Percentiles rank a stretch among this genome's conserved stretches.
phyloP scores from a whole-genome alignment of 257 asterid genomes.

The Leptodermis oblonga region DNA sequence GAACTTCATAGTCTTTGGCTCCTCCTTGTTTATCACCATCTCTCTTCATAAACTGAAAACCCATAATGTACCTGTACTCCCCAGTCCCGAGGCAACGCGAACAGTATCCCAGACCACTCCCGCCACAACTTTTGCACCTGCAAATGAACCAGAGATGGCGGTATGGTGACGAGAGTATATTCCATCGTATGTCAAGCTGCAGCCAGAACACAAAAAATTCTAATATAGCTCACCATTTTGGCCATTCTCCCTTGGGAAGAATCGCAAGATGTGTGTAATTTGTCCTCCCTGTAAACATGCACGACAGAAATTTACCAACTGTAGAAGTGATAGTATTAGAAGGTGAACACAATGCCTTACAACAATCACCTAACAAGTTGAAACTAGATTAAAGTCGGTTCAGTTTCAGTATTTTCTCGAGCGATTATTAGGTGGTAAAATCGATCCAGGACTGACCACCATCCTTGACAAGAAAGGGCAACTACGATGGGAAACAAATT shows the following conservation, averaged over 20 bases:
- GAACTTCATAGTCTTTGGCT: constrained; percentile 18
- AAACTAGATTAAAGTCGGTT: background rate
- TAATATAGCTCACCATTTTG: constrained; percentile 58
- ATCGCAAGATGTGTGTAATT: constrained; percentile 37
- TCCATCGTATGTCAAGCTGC: background rate
- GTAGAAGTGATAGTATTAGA: background rate
- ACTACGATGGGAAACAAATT: background rate
- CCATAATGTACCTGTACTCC: constrained; percentile 72
- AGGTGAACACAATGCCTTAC: background rate
- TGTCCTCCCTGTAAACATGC: constrained; percentile 55
- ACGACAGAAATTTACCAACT: background rate
- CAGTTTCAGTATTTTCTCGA: background rate
- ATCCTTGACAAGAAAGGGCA: background rate
- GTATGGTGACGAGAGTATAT: background rate
- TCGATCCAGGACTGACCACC: background rate
- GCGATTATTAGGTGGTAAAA: background rate
- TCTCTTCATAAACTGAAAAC: constrained; percentile 65
- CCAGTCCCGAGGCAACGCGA: constrained; percentile 82
- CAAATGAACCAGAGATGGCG: background rate
- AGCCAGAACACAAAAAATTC: background rate
- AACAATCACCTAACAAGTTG: background rate
- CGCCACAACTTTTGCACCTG: constrained; percentile 89
- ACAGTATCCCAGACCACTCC: constrained; percentile 80
- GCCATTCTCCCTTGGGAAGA: constrained; percentile 97
- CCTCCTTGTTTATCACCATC: constrained; percentile 27